Base-by-base conservation (phyloP, 2,329 filamentous ascomycete genomes). In the Cladosporium sp. region DNA sequence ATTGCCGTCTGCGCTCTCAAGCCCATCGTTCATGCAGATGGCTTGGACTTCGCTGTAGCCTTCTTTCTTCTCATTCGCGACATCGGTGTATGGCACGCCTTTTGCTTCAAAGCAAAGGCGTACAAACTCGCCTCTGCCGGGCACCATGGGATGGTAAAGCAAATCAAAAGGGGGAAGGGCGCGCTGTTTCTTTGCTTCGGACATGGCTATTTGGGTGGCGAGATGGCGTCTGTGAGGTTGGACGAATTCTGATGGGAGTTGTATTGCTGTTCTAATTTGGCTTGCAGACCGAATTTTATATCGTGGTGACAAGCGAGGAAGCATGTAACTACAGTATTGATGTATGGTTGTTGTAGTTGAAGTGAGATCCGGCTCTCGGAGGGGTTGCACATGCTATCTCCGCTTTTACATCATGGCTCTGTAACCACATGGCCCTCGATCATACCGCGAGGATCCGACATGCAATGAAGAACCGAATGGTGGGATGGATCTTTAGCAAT, bases 41-140 rank as follows among this genome's bases (percentile, higher is more conserved):
- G 76, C 69, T 3, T 80, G 70, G 14, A 90, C 79, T 1, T 74
- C 65, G 1, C 77, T 66, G 47, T 83, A 75, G 57, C 82, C 86
- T n/a, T 79, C 74, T 30, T 82, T 69, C 12, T 62, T 57, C 64
- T 72, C 70, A 63, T 80, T 81, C 58, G 81, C 79, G 3, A 79
- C 76, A 74, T 92, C 88, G 22, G 73, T 83, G 77, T 90, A 92
- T 3, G 80, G 71, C 1, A 82, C 82, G 17, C 81, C 81, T 19
- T 84, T 80, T 55, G 88, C 88, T 74, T 92, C 89, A 64, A 93
- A 84, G 15, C 81, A 80, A 11, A 93, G 82, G 20, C 89, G 88
- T 69, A 92, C 76, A 71, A 85, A 84, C 70, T 93, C 89, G 61
- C 85, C 89, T 51, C 89, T 87, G 40, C 89, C 89, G 36, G 89